Percentiles rank a stretch among this genome's conserved stretches.
phyloP scores from a whole-genome alignment of 352 stramenopile species.

The Phytophthora sojae region DNA sequence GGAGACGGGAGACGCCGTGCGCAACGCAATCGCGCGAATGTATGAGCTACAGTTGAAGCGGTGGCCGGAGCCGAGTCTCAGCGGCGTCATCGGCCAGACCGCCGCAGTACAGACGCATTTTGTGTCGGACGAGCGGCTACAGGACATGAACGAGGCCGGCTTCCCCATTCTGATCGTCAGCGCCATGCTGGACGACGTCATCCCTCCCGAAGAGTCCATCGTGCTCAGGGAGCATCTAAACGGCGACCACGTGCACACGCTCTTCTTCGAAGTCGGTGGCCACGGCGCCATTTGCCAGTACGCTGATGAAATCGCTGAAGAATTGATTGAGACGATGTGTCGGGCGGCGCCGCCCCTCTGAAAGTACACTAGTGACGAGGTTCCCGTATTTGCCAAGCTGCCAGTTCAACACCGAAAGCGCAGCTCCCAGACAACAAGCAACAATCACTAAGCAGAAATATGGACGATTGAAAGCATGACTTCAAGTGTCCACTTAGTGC shows the following conservation, averaged over 20 bases:
- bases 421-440: not conserved
- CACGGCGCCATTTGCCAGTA: slow-evolving; percentile 62
- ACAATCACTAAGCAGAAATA: not conserved
- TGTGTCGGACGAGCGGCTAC: slow-evolving; percentile 56
- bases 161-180: slow-evolving; percentile 67
- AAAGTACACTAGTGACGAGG: slow-evolving; percentile 7
- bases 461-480: no score
- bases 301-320: slow-evolving; percentile 48
- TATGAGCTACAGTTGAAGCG: slow-evolving; percentile 40
- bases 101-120: slow-evolving; percentile 53
- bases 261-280: slow-evolving; percentile 56
- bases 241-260: slow-evolving; percentile 49
- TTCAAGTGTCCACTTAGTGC: no score
- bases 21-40: slow-evolving; percentile 32
- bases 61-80: slow-evolving; percentile 30
- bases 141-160: slow-evolving; percentile 41
- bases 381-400: no score
- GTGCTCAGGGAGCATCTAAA: slow-evolving; percentile 42
- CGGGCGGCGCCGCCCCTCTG: slow-evolving; percentile 27
- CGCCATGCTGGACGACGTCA: slow-evolving; percentile 55
- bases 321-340: slow-evolving; percentile 39
- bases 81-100: slow-evolving; percentile 44
- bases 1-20: slow-evolving; percentile 43
- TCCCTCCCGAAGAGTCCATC: slow-evolving; percentile 48
- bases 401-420: not conserved